Conservation (phyloP, 805 yeast genomes). For the Clavispora carvajalis region DNA sequence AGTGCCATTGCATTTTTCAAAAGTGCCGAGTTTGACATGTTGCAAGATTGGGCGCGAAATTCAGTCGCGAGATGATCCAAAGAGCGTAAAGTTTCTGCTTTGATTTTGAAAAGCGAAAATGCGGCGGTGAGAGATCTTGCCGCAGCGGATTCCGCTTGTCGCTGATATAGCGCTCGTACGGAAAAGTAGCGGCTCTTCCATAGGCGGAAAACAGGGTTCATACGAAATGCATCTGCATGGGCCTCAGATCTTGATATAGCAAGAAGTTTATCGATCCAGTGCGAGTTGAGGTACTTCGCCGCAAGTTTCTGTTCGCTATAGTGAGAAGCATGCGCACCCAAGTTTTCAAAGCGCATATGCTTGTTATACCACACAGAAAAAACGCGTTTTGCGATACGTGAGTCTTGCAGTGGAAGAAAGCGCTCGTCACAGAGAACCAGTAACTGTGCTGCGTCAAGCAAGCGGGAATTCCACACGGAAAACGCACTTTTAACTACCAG, state of each 20-base stretch:
- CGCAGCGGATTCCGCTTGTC: neutral
- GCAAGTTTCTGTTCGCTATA: neutral
- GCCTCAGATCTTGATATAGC: neutral
- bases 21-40: neutral
- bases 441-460: slow-evolving; percentile 11
- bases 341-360: neutral
- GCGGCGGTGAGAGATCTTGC: neutral
- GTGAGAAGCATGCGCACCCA: neutral
- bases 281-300: neutral
- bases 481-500: slow-evolving; percentile 4
- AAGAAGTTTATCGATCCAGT: neutral
- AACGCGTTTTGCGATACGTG: neutral
- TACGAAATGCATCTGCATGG: neutral
- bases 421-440: slow-evolving; percentile 7
- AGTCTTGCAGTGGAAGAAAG: slow-evolving; percentile 4
- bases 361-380: slow-evolving; percentile 14
- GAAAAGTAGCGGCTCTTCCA: neutral
- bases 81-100: neutral
- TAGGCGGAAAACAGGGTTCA: neutral
- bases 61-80: neutral
- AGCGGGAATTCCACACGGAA: slow-evolving; percentile 20
- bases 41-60: neutral
- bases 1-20: neutral
- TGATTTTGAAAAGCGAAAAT: neutral
- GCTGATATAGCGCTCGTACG: slow-evolving; percentile 1